Base-by-base conservation (phyloP, 1,284 basidiomycete species). In the Peniophora sp. region DNA sequence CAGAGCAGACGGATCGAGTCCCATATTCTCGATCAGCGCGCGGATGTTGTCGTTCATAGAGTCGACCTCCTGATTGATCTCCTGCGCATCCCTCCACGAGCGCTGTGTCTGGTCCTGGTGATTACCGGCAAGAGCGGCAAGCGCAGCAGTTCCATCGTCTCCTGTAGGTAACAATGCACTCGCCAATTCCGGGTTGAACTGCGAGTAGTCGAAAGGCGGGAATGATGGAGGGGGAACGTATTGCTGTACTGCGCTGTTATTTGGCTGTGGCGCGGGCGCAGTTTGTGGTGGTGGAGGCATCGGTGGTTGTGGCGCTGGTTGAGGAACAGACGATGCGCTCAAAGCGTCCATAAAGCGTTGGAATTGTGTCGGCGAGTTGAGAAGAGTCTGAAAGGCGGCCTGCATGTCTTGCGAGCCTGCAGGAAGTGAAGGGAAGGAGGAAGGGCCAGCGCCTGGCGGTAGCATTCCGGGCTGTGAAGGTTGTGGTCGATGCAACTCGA, bases 21-120 rank as follows among this genome's bases (percentile, higher is more conserved):
- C 87, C 52, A 89, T 75, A 50, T 76, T 78, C 59, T 83, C 74
- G 45, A 92, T 85, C 36, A 93, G 72, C 11, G 78, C 78, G 53
- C 90, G 80, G 55, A 94, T 85, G 56, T 79, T 83, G 35, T 71
- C 73, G 58, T 89, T 82, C 50, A 93, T 68, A 43, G 79, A 75
- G 54, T 86, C 81, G 24, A 92, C 85, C 52, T 91, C 86, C 45
- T 74, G 73, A 50, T 83, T 79, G 46, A 92, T 85, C 52, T 83
- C 84, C 23, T 77, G 62, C 0, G 88, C 73, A 47, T 76, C 75
- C 45, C 74, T 75, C 69, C 86, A 88, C 2, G 77, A 70, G 55
- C 78, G 78, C 44, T 83, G 71, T 14, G 85, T 61, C 45, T 68
- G 64, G 2, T 63, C 62, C 0, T 67, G 58, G 34, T 68, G 57